Evolutionary conservation across 208 protist species (phyloP).

Genomic region (Wallacemonas sp.): DNA sequence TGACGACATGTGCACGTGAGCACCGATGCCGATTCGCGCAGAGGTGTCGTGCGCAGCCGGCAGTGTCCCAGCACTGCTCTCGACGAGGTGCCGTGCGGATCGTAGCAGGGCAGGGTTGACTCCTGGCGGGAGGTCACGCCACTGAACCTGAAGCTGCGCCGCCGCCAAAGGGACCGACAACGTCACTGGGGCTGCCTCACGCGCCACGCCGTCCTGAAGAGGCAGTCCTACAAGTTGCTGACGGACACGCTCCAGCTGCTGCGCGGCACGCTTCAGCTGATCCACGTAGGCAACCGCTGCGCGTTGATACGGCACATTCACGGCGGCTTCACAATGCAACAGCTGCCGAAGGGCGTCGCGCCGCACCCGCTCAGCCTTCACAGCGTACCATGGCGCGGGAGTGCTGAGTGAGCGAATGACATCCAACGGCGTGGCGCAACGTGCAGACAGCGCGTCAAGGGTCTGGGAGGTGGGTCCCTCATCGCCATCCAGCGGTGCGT

Average conservation of each 20-base stretch:
- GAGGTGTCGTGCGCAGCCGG: neutral
- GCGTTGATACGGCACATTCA: constrained; percentile 49
- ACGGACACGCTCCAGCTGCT: constrained; percentile 31
- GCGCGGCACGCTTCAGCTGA: constrained; percentile 12
- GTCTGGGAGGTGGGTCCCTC: neutral
- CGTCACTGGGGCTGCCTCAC: neutral
- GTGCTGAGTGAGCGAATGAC: neutral
- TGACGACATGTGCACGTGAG: too few species aligned
- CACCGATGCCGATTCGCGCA: neutral
- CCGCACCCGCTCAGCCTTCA: constrained; percentile 22
- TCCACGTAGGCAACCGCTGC: constrained; percentile 19
- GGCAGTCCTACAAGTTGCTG: constrained; percentile 14
- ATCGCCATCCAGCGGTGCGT: neutral
- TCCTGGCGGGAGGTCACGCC: constrained; percentile 7
- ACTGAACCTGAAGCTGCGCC: constrained; percentile 5
- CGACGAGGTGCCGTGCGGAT: constrained; percentile 10
- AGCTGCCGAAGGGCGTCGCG: constrained; percentile 20
- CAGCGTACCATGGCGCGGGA: constrained; percentile 38
- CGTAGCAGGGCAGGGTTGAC: constrained; percentile 20
- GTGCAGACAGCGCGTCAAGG: neutral
- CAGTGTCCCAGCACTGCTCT: too few species aligned
- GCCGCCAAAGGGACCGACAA: constrained; percentile 9
- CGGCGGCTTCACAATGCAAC: constrained; percentile 21
- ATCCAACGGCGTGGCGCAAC: neutral
- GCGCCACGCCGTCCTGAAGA: constrained; percentile 3